These are phyloP conservation scores for Pseudomicrostroma phylloplanum DNA, from an alignment of 1,284 basidiomycete genomes.

Conservation along the genomic window DNA sequence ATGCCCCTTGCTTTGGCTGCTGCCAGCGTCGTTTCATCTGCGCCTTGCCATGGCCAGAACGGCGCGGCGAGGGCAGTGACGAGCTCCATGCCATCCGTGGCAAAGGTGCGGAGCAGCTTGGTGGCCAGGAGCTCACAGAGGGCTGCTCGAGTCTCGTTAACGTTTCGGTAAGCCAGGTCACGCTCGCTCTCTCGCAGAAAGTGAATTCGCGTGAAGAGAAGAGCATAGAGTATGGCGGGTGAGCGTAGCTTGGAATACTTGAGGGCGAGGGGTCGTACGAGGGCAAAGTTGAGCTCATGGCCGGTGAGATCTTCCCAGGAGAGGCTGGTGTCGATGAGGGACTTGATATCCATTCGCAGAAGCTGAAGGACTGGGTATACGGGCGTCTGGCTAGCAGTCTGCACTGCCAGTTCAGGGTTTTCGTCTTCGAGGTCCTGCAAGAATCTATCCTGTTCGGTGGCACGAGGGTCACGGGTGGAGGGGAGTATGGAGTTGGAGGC, in stretches of 20 bases:
- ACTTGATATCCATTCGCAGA: conserved; percentile 28
- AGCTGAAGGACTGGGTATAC: conserved; percentile 36
- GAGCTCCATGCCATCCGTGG: conserved; percentile 59
- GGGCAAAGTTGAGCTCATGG: conserved; percentile 39
- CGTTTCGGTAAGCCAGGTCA: conserved; percentile 55
- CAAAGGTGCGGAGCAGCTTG: conserved; percentile 61
- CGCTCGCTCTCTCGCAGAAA: conserved; percentile 60
- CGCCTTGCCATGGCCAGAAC: conserved; percentile 68
- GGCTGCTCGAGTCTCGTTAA: conserved; percentile 69
- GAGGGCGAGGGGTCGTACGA: conserved; percentile 38
- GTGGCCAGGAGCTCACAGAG: conserved; percentile 86
- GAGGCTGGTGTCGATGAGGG: conserved; percentile 39
- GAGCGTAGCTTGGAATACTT: conserved; percentile 31
- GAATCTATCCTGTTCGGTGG: too few relatives aligned
- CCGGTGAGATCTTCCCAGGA: conserved; percentile 40
- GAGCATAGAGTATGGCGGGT: conserved; percentile 71
- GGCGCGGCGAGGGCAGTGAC: conserved; percentile 74
- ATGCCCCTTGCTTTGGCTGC: neutral
- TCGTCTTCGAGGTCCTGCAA: too few relatives aligned
- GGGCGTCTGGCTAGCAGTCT: conserved; percentile 13
- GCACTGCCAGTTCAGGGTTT: too few relatives aligned
- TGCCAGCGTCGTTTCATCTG: conserved; percentile 18
- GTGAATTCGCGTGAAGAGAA: conserved; percentile 79
- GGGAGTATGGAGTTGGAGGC: too few relatives aligned
- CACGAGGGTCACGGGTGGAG: too few relatives aligned